Evolutionary conservation across 78 protist genomes (phyloP), one percentile per base, ranked within the genome.

Genomic region (Andalucia godoyi): DNA sequence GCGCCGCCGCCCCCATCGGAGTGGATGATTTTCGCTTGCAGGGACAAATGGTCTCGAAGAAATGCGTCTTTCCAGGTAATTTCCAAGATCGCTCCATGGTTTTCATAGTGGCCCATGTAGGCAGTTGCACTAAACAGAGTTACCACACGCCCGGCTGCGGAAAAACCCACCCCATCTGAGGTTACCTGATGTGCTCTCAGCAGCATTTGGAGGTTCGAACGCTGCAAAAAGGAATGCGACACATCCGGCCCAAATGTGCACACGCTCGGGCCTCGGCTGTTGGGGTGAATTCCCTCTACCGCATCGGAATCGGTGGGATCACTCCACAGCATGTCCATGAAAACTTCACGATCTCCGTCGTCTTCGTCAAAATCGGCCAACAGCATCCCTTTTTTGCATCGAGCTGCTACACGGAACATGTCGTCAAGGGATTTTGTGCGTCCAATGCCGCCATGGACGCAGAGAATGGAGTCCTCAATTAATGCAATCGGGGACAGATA

Each of bases 371-470:
- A 6, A 8, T 3, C 30, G 57, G 54, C 27, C 17, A 1, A 17
- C 2, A 9, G 29, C 64, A 33, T 12, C 53, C 7, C 25, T 40
- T 40, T 23, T 58, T 58, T 13, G 33, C 9, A 13, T 21, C n/a
- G 15, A 54, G 15, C 12, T 21, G 34, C 12, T 39, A 2, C 37
- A 60, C 32, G 66, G 32, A 15, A 54, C 43, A 54, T 25, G 4
- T 38, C 9, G 7, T 54, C 43, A 18, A 37, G 27, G 41, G 51
- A 50, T n/a, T n/a, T n/a, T n/a, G 2, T 37, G 37, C 59, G 66
- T 27, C 66, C 42, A 0, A 79, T 21, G 33, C 85, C 85, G 13
- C 79, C 85, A 38, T 79, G 85, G 34, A 57, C 17, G 17, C 36
- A 0, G 29, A 79, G 40, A 38, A 79, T 40, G 5, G 8, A 23